These are phyloP conservation scores for Plantago major DNA, from an alignment of 257 asterid species.

Conservation along the genomic window DNA sequence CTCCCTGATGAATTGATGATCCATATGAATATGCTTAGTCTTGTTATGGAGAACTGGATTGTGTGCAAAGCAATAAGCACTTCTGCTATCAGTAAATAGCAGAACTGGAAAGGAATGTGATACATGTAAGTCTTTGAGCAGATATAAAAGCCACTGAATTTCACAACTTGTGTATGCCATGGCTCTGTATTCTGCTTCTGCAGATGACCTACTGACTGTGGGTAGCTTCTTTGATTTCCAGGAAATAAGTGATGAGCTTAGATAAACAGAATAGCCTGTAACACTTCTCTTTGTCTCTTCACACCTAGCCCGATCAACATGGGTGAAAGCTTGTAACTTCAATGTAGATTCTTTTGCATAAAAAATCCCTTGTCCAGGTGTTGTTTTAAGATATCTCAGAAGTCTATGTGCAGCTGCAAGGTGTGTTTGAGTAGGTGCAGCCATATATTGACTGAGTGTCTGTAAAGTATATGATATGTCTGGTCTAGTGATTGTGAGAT, in stretches of 20 bases:
- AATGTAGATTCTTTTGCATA: not conserved
- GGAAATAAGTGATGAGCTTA: too few species aligned
- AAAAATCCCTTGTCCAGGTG: too few species aligned
- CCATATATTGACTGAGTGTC: too few species aligned
- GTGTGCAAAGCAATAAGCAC: not conserved
- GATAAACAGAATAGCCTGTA: not conserved
- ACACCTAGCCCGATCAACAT: not conserved
- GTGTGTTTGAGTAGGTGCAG: too few species aligned
- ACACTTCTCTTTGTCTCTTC: not conserved
- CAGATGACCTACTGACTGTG: too few species aligned
- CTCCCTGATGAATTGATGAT: not conserved
- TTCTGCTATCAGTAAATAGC: not conserved
- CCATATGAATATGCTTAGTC: not conserved
- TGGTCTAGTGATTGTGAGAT: not conserved
- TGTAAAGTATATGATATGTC: not conserved
- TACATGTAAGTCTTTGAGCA: not conserved
- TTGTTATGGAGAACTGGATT: not conserved
- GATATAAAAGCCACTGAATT: not conserved
- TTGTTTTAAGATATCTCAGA: too few species aligned
- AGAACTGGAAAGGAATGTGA: not conserved
- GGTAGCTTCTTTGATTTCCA: too few species aligned
- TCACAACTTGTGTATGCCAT: too few species aligned
- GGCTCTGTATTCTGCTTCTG: too few species aligned
- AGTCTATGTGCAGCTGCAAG: too few species aligned
- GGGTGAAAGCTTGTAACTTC: not conserved